Base-by-base conservation (phyloP, 2,329 filamentous ascomycete species). In the Aspergillus versicolor region DNA sequence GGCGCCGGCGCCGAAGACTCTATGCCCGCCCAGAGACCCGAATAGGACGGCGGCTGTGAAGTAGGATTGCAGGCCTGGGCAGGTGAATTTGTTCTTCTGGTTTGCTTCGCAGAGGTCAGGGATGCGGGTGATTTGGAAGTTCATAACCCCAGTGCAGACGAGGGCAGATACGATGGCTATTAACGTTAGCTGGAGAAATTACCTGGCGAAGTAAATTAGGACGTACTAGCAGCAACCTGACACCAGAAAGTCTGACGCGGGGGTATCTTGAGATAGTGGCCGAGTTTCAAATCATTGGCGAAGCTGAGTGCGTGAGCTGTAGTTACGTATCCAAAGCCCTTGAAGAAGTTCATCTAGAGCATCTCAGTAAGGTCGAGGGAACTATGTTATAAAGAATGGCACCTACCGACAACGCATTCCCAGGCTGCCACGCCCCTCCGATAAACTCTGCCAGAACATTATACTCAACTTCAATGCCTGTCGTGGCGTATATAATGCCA, bases 401-500 rank as follows among this genome's bases (percentile, higher is more conserved):
- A 21, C 21, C 5, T 22, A 49, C 34, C 22, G 55, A 38, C 3
- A 57, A 15, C 1, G 55, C 49, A 5, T 54, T 57, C 3, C 55
- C 55, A 2, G 55, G 44, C 17, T 53, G 40, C 49, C 49, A 51
- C 6, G 51, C 45, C 4, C 55, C 55, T 8, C 49, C 55, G 13
- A 57, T 53, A 9, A 57, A 57, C 38, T 57, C 55, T 5, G 55
- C 48, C 3, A 57, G 45, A 2, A 57, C 50, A 19, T 57, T 57
- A 34, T 48, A 53, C 4, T 51, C 52, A 8, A 57, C 55, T 12
- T 48, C 34, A 8, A 52, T 52, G 7, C 52, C 52, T 11, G 55
- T 57, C 11, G 52, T 57, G 44, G 55, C 55, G 24, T 57, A 53
- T 17, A 57, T 51, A 27, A 57, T 57, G n/a, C 55, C 55, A 13